Conservation (phyloP, 495 filamentous ascomycete species). For the Aspergillus haitiensis region DNA sequence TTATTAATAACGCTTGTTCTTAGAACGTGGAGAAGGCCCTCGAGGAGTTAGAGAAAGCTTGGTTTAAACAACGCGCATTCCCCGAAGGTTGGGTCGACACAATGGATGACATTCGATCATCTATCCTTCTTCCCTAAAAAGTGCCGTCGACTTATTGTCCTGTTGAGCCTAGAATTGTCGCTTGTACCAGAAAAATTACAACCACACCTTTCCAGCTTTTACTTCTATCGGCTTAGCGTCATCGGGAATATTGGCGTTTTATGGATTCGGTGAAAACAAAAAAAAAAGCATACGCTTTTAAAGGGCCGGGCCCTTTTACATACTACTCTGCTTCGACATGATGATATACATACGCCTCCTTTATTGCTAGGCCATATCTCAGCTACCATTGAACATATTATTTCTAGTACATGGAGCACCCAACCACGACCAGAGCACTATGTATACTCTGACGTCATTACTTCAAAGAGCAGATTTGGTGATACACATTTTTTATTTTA, state of each 20-base stretch:
- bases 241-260: neutral
- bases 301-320: conserved; percentile 10
- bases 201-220: neutral
- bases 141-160: neutral
- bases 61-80: conserved; percentile 42
- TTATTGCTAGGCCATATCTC: neutral
- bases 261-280: neutral
- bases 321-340: neutral
- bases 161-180: neutral
- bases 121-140: conserved; percentile 34
- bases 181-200: neutral
- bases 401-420: too few relatives aligned
- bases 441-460: too few relatives aligned
- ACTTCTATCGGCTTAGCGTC: neutral
- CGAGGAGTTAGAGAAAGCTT: conserved; percentile 35
- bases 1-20: conserved; percentile 7
- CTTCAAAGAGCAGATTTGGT: too few relatives aligned
- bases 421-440: too few relatives aligned
- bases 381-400: too few relatives aligned
- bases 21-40: conserved; percentile 43
- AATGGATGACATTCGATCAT: conserved; percentile 41
- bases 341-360: neutral
- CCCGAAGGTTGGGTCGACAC: conserved; percentile 43
- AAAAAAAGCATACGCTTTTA: neutral
- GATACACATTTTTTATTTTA: too few relatives aligned